A percentile compares a stretch with the other conserved stretches of the same genome.
These are phyloP conservation scores for Chiua virens DNA, from an alignment of 768 basidiomycete species.

Conservation along the genomic window DNA sequence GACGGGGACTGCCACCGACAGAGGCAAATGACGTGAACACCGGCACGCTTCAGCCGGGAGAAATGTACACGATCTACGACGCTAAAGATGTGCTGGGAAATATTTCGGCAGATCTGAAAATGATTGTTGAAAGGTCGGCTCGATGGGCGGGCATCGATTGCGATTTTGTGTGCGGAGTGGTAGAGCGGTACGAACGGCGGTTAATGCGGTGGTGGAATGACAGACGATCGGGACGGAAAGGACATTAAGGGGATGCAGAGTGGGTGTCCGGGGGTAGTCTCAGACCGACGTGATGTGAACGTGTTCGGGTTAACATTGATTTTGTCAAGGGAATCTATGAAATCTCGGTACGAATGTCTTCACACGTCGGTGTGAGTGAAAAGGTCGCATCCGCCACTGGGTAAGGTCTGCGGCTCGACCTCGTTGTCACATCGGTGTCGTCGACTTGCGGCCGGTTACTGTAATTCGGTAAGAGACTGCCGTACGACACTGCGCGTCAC, in stretches of 20 bases:
- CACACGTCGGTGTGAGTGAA: conserved; percentile 12
- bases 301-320: not conserved
- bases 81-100: conserved; percentile 66
- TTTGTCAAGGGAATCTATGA: conserved; percentile 1
- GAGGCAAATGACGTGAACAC: conserved; percentile 2
- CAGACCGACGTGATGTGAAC: not conserved
- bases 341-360: conserved; percentile 1
- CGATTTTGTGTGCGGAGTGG: conserved; percentile 51
- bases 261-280: not conserved
- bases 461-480: conserved; percentile 22
- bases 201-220: conserved; percentile 50
- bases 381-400: not conserved
- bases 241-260: conserved; percentile 16
- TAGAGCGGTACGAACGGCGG: conserved; percentile 68
- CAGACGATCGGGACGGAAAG: conserved; percentile 20
- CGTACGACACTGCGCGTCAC: conserved; percentile 5
- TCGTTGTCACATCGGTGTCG: conserved; percentile 8
- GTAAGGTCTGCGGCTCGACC: not conserved
- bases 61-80: conserved; percentile 62
- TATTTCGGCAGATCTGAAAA: conserved; percentile 48
- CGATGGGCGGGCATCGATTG: conserved; percentile 54
- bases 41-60: conserved; percentile 49
- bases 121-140: conserved; percentile 52
- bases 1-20: conserved; percentile 10
- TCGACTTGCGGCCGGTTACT: conserved; percentile 4